Conservation (phyloP, 2,329 filamentous ascomycete genomes). For the Pseudogymnoascus sp. region DNA sequence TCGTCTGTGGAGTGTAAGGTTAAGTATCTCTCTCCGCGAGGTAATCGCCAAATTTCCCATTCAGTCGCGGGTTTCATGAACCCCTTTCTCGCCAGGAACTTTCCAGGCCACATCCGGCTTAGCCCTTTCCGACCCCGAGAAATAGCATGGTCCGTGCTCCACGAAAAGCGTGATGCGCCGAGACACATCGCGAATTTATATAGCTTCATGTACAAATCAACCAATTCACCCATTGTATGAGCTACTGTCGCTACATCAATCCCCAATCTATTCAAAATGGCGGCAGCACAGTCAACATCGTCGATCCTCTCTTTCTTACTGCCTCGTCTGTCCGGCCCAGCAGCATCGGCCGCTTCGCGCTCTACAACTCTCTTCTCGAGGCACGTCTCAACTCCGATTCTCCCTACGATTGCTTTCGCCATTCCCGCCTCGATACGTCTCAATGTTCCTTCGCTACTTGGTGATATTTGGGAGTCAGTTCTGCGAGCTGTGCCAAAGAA, state of each 20-base stretch:
- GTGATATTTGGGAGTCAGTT: conserved; percentile 86
- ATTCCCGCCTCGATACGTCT: conserved; percentile 52
- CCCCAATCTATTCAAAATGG: conserved; percentile 34
- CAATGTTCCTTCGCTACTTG: conserved; percentile 61
- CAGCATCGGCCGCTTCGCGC: conserved; percentile 35
- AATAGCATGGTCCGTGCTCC: conserved; percentile 4
- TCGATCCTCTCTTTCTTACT: conserved; percentile 44
- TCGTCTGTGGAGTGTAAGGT: conserved; percentile 7
- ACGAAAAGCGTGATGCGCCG: conserved; percentile 10
- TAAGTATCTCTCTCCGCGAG: conserved; percentile 9
- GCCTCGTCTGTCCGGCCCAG: conserved; percentile 43
- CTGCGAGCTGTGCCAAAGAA: conserved; percentile 94
- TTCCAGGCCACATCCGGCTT: conserved; percentile 6
- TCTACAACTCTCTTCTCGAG: conserved; percentile 39
- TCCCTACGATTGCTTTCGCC: conserved; percentile 49
- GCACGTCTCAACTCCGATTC: conserved; percentile 40
- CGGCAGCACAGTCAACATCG: conserved; percentile 34
- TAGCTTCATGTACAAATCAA: conserved; percentile 3
- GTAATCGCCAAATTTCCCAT: conserved; percentile 11
- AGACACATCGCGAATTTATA: conserved; percentile 3
- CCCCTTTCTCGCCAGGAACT: conserved; percentile 11
- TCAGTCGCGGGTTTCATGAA: conserved; percentile 2
- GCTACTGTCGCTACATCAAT: not conserved
- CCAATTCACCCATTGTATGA: conserved; percentile 2
- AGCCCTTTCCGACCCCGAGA: not conserved